Evolutionary conservation across 163 green algal species (phyloP), one percentile per base, ranked within the genome.

Genomic region (Chloromonas sp.): DNA sequence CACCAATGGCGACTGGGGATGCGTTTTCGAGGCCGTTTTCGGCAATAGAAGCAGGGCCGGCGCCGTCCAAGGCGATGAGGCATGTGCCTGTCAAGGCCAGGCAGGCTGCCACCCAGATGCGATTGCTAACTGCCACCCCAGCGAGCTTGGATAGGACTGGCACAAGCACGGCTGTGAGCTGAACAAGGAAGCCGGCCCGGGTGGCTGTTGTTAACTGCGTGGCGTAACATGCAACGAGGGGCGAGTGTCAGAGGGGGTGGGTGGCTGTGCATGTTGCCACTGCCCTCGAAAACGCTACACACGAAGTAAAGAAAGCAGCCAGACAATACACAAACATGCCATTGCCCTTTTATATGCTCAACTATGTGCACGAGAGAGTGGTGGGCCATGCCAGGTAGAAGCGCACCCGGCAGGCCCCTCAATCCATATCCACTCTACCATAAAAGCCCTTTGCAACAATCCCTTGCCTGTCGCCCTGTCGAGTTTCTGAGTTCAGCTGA

Each of bases 101-200:
- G 14, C 14, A 36, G 66, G 81, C 81, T 14, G 81, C 81, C 1
- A 1, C 36, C 70, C 70, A 79, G 81, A 78, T 70, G 81, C 81
- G 81, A 0, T 13, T 60, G 1, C 58, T 58, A 1, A 84, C 57
- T 3, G 62, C 3, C 36, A 79, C 15, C 0, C 86, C 87, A 0
- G 84, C 87, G 15, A 88, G 60, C 70, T 82, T 85, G 15, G 86
- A 78, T 14, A 90, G 74, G 3, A 89, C 36, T 0, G 90, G 90
- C 1, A 85, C 84, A n/a, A 91, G 60, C 36, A 93, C 85, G 1
- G 83, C 85, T 0, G 87, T 89, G 0, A 88, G 84, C 66, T 87
- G 82, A 2, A 89, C 82, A 60, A 93, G 87, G 71, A 93, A 93
- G 58, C 88, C 86, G 60, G 81, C 60, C 77, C 58, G 74, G 13